Conservation (phyloP, 768 basidiomycete genomes). For the Panaeolus papilionaceus region DNA sequence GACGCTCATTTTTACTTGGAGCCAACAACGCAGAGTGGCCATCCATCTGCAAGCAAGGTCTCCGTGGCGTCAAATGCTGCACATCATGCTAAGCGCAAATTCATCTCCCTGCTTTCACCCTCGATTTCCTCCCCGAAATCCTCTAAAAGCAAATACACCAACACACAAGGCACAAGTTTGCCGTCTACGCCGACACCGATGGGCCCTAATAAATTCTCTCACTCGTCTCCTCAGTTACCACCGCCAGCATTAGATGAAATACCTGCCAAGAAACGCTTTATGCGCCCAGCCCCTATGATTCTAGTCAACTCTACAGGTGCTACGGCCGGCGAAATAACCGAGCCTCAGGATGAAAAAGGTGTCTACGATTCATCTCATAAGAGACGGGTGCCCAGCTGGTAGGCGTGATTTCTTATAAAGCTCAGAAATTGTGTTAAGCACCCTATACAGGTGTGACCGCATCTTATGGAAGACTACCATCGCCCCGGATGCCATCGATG, state of each 20-base stretch:
- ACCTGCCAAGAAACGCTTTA: conserved; percentile 21
- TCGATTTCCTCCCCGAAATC: conserved; percentile 32
- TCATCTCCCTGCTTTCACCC: conserved; percentile 53
- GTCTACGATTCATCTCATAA: conserved; percentile 86
- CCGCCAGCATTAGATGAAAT: conserved; percentile 33
- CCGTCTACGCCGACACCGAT: not conserved
- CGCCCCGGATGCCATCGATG: conserved; percentile 47
- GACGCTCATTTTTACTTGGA: conserved; percentile 37
- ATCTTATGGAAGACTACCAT: conserved; percentile 84
- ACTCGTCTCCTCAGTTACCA: conserved; percentile 49
- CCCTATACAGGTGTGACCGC: conserved; percentile 74
- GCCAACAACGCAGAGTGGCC: conserved; percentile 34
- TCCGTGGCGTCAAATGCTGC: conserved; percentile 46
- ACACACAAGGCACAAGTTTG: not conserved
- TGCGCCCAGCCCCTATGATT: conserved; percentile 37
- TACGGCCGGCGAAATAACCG: conserved; percentile 19
- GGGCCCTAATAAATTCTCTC: conserved; percentile 39
- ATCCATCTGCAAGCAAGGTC: conserved; percentile 42
- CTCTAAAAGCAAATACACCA: not conserved
- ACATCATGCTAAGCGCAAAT: conserved; percentile 62
- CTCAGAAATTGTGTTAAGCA: conserved; percentile 1
- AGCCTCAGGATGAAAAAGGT: conserved; percentile 52
- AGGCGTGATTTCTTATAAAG: conserved; percentile 29
- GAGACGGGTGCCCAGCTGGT: conserved; percentile 87
- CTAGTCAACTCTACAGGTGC: conserved; percentile 35